A percentile compares a stretch with the other conserved stretches of the same genome.
Conservation (phyloP, 306 rosid species). For the Pyrus communis region DNA sequence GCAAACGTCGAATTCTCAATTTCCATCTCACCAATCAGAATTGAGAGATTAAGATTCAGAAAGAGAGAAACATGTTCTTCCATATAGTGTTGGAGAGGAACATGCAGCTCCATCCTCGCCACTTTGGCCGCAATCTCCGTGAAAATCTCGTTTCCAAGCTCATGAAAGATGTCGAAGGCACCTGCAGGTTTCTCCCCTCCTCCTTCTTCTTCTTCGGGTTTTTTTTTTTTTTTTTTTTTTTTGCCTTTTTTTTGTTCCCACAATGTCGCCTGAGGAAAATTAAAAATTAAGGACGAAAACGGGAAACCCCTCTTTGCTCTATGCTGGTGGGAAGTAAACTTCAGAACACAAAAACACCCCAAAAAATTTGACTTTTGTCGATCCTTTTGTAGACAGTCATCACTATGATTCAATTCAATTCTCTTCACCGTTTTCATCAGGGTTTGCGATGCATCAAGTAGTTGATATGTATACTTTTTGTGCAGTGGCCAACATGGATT, state of each 20-base stretch:
- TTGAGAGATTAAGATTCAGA: not conserved
- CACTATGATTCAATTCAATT: no score
- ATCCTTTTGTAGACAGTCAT: not conserved
- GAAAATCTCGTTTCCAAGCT: slow-evolving; percentile 43
- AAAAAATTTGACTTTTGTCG: not conserved
- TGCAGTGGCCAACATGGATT: slow-evolving; percentile 92
- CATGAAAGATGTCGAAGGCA: slow-evolving; percentile 97
- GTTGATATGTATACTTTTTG: slow-evolving; percentile 6
- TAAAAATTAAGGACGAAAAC: no score
- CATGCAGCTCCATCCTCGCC: slow-evolving; percentile 95
- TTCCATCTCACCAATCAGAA: not conserved
- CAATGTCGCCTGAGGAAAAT: not conserved
- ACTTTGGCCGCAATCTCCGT: slow-evolving; percentile 32
- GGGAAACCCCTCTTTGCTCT: not conserved
- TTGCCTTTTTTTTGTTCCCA: not conserved
- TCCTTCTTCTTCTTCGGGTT: not conserved
- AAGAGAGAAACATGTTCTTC: slow-evolving; percentile 53
- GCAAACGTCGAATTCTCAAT: not conserved
- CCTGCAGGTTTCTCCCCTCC: slow-evolving; percentile 55
- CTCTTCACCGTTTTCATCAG: not conserved
- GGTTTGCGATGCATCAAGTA: not conserved
- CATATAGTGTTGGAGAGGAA: slow-evolving; percentile 91
- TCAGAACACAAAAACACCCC: not conserved
- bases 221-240: not conserved
- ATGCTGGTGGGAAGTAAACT: not conserved